Conservation (phyloP, 768 basidiomycete genomes). For the Amanita molliuscula region DNA sequence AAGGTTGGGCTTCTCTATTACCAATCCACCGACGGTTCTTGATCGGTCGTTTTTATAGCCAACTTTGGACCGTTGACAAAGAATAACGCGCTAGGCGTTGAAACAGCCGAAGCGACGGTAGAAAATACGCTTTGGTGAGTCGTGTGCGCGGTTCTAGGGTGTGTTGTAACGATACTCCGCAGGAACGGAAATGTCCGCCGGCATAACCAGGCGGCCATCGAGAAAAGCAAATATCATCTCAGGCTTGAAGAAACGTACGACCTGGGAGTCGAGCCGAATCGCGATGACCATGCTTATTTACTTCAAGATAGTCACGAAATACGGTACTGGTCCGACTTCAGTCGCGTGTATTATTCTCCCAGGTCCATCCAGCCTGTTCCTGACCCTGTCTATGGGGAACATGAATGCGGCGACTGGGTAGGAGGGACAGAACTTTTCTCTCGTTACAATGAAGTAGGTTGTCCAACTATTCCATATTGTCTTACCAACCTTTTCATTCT, state of each 20-base stretch:
- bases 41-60: slow-evolving; percentile 23
- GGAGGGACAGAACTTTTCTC: slow-evolving; percentile 39
- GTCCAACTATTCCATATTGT: no score
- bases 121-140: slow-evolving; percentile 10
- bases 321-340: slow-evolving; percentile 65
- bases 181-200: slow-evolving; percentile 43
- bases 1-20: slow-evolving; percentile 29
- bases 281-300: slow-evolving; percentile 4
- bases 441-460: slow-evolving; percentile 43
- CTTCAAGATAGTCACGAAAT: slow-evolving; percentile 21
- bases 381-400: slow-evolving; percentile 46
- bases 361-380: slow-evolving; percentile 56
- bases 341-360: slow-evolving; percentile 52
- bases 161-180: neutral
- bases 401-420: slow-evolving; percentile 45
- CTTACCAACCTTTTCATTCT: neutral
- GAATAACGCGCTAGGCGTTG: slow-evolving; percentile 28
- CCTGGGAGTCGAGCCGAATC: neutral
- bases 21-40: neutral
- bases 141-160: neutral
- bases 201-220: slow-evolving; percentile 42
- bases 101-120: slow-evolving; percentile 14
- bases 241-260: slow-evolving; percentile 19
- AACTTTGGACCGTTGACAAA: slow-evolving; percentile 54
- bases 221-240: slow-evolving; percentile 45